A percentile compares a stretch with the other conserved stretches of the same genome.
These are phyloP conservation scores for Phaeosphaeriaceae sp. DNA, from an alignment of 2,329 filamentous ascomycete genomes.

Conservation along the genomic window DNA sequence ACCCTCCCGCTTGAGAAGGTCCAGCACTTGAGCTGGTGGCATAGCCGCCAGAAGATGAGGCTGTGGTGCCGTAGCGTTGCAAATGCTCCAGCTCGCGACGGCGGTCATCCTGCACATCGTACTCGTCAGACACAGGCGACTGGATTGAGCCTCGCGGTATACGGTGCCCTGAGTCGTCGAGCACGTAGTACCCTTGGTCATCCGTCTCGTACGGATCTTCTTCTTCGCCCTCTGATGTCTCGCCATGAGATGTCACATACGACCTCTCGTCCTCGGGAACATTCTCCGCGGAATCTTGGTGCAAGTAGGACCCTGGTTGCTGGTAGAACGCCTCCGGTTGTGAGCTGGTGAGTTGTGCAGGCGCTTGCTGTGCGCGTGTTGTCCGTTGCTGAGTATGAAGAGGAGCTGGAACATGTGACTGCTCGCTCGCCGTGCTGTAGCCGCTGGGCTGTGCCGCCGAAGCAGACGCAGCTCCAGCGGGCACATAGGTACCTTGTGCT, in stretches of 20 bases:
- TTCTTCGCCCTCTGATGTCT: slow-evolving; percentile 42
- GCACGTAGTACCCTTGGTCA: slow-evolving; percentile 46
- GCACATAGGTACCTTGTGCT: slow-evolving; percentile 44
- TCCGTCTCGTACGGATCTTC: slow-evolving; percentile 47
- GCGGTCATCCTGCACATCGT: slow-evolving; percentile 61
- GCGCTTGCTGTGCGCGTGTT: slow-evolving; percentile 30
- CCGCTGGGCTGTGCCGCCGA: slow-evolving; percentile 27
- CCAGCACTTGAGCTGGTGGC: slow-evolving; percentile 35
- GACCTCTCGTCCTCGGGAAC: slow-evolving; percentile 46
- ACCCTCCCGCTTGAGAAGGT: slow-evolving; percentile 25
- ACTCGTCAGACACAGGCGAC: slow-evolving; percentile 58
- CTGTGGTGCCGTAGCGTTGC: slow-evolving; percentile 53
- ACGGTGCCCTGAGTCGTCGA: slow-evolving; percentile 44
- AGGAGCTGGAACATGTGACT: slow-evolving; percentile 36
- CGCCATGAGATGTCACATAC: slow-evolving; percentile 45
- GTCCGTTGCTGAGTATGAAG: slow-evolving; percentile 30
- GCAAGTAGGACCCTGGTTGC: slow-evolving; percentile 48
- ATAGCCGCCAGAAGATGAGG: slow-evolving; percentile 37
- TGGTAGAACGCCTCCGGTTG: slow-evolving; percentile 49
- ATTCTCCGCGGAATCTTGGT: slow-evolving; percentile 27
- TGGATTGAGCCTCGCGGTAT: slow-evolving; percentile 44
- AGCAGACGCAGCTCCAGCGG: slow-evolving; percentile 33
- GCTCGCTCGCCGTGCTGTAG: slow-evolving; percentile 26
- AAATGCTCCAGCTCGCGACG: slow-evolving; percentile 58
- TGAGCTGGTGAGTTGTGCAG: slow-evolving; percentile 33